Base-by-base conservation (phyloP, 2,329 filamentous ascomycete species). In the Neurospora crassa region DNA sequence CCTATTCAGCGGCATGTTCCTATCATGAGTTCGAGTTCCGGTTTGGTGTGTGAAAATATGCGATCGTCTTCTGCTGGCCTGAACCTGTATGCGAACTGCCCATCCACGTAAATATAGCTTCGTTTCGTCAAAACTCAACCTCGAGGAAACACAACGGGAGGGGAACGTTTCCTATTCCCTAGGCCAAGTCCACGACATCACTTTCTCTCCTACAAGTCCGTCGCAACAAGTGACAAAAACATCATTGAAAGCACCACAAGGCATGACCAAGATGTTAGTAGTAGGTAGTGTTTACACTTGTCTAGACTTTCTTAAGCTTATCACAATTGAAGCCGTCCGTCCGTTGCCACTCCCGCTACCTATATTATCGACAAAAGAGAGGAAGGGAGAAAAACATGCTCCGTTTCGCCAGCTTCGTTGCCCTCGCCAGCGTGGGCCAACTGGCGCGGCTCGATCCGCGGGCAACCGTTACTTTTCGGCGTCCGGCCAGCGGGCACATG, bases 401-500 rank as follows among this genome's bases (percentile, higher is more conserved):
- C 34, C 0, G 1, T 37, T 8, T 37, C 20, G 43, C 14, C 43
- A 20, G 69, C 73, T 29, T 24, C 24, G 24, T 24, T 29, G 4
- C 29, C 29, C 29, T 37, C 20, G n/a, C 14, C 43, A 20, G 69
- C 73, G 68, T 67, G 41, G 71, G 37, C 72, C 71, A 74, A 45
- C 42, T 63, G 37, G 29, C n/a, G 70, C 72, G 74, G 76, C 72
- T 75, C 70, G 69, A 74, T 69, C 73, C 72, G 74, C 70, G 73
- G 71, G 72, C 74, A 76, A 72, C 75, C 74, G 75, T 72, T 74
- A 63, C 34, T 74, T 74, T 74, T 75, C 70, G 71, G 72, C 40
- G 70, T 24, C 53, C 53, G 53, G 53, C 24, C 47, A 34, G 71
- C 76, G 76, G 76, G 40, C 72, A 74, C 18, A 34, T 73, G 76